Base-by-base conservation (phyloP, 305 asterid genomes). In the Fraxinus xanthoxyloides region DNA sequence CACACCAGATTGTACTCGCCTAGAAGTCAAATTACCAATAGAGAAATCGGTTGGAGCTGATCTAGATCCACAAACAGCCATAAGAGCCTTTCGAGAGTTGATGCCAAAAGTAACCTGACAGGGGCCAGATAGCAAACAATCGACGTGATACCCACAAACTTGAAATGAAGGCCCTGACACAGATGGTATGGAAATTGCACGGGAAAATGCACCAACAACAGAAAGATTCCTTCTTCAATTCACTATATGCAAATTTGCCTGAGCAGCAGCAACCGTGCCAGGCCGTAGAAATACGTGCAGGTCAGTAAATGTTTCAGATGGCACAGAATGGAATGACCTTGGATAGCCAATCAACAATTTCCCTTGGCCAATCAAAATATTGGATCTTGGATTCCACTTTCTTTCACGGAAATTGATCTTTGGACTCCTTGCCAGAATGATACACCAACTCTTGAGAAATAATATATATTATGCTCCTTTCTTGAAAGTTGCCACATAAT, bases 91-190 rank as follows among this genome's bases (percentile, higher is more conserved):
- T 35, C 36, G 82, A 38, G 87, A 61, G 79, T 78, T 83, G 12
- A 79, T 83, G 70, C 87, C 84, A 28, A 80, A 81, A 51, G 84
- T 70, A 80, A 80, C 83, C 74, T 78, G 85, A 81, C 74, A 40
- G 48, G 91, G 84, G 79, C 87, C 89, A 2, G 91, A 87, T 74
- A 87, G 82, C 67, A 90, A 69, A 72, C 86, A 82, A 85, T 90
- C 97, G 73, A 87, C 80, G 85, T 90, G 97, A 89, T 91, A 89
- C 63, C 93, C 92, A 86, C 92, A 90, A 82, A 80, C 89, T 84
- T 90, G 97, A 82, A 91, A 91, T 43, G 97, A 85, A 85, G 94
- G 93, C 76, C 94, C 97, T 17, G 96, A 89, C 9, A 94, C 94
- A 24, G 97, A 93, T 43, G 98, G 97, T 73, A 90, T 61, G 9